These are phyloP conservation scores for Diaporthe vaccinii DNA, from an alignment of 2,329 filamentous ascomycete species.

Conservation along the genomic window DNA sequence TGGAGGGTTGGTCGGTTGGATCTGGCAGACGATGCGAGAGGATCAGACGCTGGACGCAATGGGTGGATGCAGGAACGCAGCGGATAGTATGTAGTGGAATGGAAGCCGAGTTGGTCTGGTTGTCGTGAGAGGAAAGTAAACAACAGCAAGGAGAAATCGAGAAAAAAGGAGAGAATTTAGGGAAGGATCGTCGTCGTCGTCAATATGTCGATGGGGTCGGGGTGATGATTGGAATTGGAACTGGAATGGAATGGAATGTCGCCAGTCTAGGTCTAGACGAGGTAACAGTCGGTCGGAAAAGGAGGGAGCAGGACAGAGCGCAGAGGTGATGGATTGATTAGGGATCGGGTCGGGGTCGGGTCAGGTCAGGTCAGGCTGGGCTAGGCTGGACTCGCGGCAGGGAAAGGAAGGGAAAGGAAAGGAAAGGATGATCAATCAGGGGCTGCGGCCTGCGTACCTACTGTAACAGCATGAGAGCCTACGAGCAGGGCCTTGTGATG, in stretches of 20 bases:
- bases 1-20: conserved; percentile 1
- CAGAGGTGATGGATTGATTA: conserved; percentile 12
- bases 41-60: conserved; percentile 8
- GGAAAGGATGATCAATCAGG: conserved; percentile 31
- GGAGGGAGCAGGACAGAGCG: neutral
- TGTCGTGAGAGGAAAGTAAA: neutral
- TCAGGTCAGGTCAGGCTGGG: neutral
- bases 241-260: conserved; percentile 16
- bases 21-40: conserved; percentile 27
- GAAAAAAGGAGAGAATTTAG: conserved; percentile 29
- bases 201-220: conserved; percentile 26
- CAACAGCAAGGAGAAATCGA: neutral
- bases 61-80: conserved; percentile 19
- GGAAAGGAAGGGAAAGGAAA: neutral
- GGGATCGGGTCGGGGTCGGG: conserved; percentile 1
- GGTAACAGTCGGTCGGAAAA: neutral
- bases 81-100: conserved; percentile 5
- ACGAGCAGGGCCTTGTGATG: conserved; percentile 5
- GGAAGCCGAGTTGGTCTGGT: neutral
- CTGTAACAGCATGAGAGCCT: conserved; percentile 13
- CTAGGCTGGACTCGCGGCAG: neutral
- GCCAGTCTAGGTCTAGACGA: neutral
- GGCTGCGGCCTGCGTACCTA: neutral
- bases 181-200: conserved; percentile 33
- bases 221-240: conserved; percentile 18